These are phyloP conservation scores for Suillus decipiens DNA, from an alignment of 768 basidiomycete genomes.

Conservation along the genomic window DNA sequence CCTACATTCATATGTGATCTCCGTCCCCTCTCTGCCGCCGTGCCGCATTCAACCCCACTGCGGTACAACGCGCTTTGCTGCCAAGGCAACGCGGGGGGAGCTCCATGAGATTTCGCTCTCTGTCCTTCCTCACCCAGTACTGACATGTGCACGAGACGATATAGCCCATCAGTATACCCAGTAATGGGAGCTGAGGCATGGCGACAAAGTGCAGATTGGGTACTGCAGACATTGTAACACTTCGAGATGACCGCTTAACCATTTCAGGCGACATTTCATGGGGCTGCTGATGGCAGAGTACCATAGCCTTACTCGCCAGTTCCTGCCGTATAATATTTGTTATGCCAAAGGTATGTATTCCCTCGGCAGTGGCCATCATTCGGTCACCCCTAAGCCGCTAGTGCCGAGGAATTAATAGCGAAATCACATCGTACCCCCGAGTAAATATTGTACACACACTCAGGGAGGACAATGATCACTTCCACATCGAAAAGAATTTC, in stretches of 20 bases:
- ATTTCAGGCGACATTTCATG: background rate
- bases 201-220: background rate
- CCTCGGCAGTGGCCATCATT: background rate
- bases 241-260: background rate
- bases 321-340: background rate
- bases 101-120: background rate
- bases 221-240: background rate
- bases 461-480: slow-evolving; percentile 2
- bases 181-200: background rate
- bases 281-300: background rate
- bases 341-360: background rate
- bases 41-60: background rate
- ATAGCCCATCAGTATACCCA: background rate
- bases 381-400: background rate
- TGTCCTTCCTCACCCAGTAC: background rate
- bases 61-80: background rate
- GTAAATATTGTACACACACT: background rate
- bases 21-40: background rate
- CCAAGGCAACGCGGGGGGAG: background rate
- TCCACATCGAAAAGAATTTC: background rate
- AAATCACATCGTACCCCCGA: background rate
- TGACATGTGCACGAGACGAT: background rate
- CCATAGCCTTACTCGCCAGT: background rate
- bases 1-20: background rate
- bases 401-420: background rate